Percentiles rank a stretch among this genome's conserved stretches.
These are phyloP conservation scores for Xylariaceae sp. DNA, from an alignment of 2,329 filamentous ascomycete species.

Conservation along the genomic window DNA sequence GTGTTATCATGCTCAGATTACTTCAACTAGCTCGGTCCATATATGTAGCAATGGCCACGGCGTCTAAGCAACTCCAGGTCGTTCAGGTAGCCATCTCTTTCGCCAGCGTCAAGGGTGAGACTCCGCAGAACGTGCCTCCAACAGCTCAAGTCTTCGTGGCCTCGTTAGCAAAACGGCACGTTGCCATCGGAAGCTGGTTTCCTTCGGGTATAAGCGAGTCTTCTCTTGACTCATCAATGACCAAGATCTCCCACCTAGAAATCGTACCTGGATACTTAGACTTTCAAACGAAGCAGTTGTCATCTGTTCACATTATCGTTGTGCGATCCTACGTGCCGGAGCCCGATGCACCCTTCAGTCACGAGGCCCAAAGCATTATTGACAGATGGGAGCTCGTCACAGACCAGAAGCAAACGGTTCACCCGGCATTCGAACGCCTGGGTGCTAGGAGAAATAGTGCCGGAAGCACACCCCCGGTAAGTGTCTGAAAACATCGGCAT, in stretches of 20 bases:
- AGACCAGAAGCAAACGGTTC: constrained; percentile 61
- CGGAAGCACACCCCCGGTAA: constrained; percentile 20
- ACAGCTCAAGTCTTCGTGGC: constrained; percentile 47
- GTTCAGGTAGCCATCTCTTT: constrained; percentile 73
- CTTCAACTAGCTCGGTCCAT: constrained; percentile 40
- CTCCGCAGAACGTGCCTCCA: constrained; percentile 47
- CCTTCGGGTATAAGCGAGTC: constrained; percentile 43
- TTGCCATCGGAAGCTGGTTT: constrained; percentile 57
- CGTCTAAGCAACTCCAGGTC: constrained; percentile 67
- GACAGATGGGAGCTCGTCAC: constrained; percentile 78
- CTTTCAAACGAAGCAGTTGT: constrained; percentile 50
- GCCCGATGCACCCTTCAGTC: constrained; percentile 53
- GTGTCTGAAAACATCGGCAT: constrained; percentile 2
- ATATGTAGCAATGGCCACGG: constrained; percentile 63
- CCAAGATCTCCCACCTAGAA: constrained; percentile 69
- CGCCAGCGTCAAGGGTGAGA: constrained; percentile 56
- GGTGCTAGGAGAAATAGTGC: constrained; percentile 57
- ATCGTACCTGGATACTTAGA: constrained; percentile 66
- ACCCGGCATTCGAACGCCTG: constrained; percentile 74
- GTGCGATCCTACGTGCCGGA: constrained; percentile 62
- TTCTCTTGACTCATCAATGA: constrained; percentile 47
- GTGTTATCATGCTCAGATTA: constrained; percentile 6
- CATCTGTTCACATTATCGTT: constrained; percentile 63
- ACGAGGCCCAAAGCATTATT: constrained; percentile 68
- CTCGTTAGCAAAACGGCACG: constrained; percentile 50